These are phyloP conservation scores for Physcia stellaris DNA, from an alignment of 495 filamentous ascomycete genomes.

Conservation along the genomic window DNA sequence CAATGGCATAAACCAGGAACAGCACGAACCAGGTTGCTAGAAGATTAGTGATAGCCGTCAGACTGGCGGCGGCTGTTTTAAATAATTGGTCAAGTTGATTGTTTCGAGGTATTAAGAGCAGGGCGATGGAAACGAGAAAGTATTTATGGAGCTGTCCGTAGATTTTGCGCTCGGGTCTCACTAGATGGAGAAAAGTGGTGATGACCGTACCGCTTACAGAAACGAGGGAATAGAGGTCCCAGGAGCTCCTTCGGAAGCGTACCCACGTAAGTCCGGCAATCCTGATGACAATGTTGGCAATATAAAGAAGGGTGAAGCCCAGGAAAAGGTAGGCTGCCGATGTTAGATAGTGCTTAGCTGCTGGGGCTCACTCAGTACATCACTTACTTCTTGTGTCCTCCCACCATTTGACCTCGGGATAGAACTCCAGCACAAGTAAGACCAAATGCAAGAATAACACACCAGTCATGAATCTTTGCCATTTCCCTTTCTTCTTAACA, in stretches of 20 bases:
- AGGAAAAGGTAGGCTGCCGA: conserved; percentile 57
- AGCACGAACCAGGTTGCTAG: conserved; percentile 95
- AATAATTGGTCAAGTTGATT: conserved; percentile 97
- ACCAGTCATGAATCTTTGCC: conserved; percentile 69
- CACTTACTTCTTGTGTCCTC: conserved; percentile 10
- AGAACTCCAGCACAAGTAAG: conserved; percentile 74
- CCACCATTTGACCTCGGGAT: conserved; percentile 55
- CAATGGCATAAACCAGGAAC: conserved; percentile 92
- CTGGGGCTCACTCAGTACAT: too few species aligned
- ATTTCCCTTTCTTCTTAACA: conserved; percentile 85
- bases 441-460: conserved; percentile 73
- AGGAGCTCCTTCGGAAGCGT: conserved; percentile 82
- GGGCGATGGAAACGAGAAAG: conserved; percentile 78
- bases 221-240: conserved; percentile 83
- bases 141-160: conserved; percentile 80
- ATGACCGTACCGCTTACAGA: conserved; percentile 74
- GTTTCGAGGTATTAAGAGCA: conserved; percentile 90
- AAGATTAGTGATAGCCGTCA: conserved; percentile 81
- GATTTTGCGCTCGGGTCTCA: conserved; percentile 36
- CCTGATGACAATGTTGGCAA: conserved; percentile 71
- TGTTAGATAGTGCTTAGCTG: conserved; percentile 2
- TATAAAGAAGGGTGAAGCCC: conserved; percentile 71
- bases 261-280: conserved; percentile 85
- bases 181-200: conserved; percentile 57
- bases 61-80: conserved; percentile 95